A percentile compares a stretch with the other conserved stretches of the same genome.
These are phyloP conservation scores for Pseudogymnoascus destructans DNA, from an alignment of 2,329 filamentous ascomycete species.

Conservation along the genomic window DNA sequence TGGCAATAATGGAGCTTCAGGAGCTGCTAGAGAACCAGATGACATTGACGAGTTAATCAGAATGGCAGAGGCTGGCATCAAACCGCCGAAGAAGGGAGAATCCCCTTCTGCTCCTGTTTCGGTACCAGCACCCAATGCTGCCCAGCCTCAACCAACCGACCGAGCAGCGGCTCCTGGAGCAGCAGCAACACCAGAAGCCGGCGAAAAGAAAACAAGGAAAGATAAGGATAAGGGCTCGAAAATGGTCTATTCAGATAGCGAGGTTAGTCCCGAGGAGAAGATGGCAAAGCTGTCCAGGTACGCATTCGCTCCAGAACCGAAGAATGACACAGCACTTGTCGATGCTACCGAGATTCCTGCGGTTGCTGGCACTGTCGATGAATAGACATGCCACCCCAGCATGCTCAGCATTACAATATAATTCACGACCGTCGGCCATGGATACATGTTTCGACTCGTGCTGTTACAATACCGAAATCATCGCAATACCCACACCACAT, in stretches of 20 bases:
- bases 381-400: background rate
- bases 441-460: background rate
- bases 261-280: slow-evolving; percentile 75
- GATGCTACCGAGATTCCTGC: slow-evolving; percentile 18
- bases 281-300: slow-evolving; percentile 71
- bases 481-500: background rate
- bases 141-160: slow-evolving; percentile 30
- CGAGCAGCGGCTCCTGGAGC: slow-evolving; percentile 29
- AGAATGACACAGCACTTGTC: slow-evolving; percentile 24
- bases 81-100: slow-evolving; percentile 32
- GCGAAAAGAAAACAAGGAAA: slow-evolving; percentile 52
- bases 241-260: slow-evolving; percentile 72
- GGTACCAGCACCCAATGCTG: slow-evolving; percentile 24
- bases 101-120: slow-evolving; percentile 32
- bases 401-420: background rate
- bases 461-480: background rate
- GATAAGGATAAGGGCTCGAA: slow-evolving; percentile 53
- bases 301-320: slow-evolving; percentile 42
- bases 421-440: background rate
- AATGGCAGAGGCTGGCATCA: slow-evolving; percentile 49
- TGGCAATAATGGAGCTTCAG: slow-evolving; percentile 36
- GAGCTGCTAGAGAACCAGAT: slow-evolving; percentile 36
- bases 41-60: slow-evolving; percentile 54
- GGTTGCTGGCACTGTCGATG: slow-evolving; percentile 19
- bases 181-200: slow-evolving; percentile 31